A percentile compares a stretch with the other conserved stretches of the same genome.
Conservation (phyloP, 306 rosid genomes). For the Sophora flavescens region DNA sequence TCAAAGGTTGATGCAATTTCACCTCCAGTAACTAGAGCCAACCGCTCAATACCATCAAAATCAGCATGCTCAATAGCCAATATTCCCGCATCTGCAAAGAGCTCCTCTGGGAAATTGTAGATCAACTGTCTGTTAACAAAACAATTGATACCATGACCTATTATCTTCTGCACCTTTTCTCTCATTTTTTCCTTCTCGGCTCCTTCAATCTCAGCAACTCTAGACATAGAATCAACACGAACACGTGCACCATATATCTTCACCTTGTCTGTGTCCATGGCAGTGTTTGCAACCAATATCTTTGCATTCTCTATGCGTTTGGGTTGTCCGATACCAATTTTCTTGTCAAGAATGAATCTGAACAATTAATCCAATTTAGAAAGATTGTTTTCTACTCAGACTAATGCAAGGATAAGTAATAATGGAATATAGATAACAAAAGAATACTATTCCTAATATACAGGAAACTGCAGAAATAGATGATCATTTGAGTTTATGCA, state of each 20-base stretch:
- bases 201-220: slow-evolving; percentile 91
- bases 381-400: neutral
- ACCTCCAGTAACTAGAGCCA: slow-evolving; percentile 93
- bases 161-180: slow-evolving; percentile 94
- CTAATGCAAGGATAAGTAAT: slow-evolving; percentile 15
- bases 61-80: slow-evolving; percentile 99
- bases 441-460: neutral
- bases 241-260: slow-evolving; percentile 97
- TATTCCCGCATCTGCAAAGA: slow-evolving; percentile 95
- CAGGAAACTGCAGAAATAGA: slow-evolving; percentile 15
- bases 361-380: slow-evolving; percentile 41
- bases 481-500: slow-evolving; percentile 4
- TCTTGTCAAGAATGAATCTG: slow-evolving; percentile 98
- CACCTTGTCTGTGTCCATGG: slow-evolving; percentile 98
- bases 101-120: slow-evolving; percentile 96
- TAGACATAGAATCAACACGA: slow-evolving; percentile 94
- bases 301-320: slow-evolving; percentile 94
- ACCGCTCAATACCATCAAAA: slow-evolving; percentile 94
- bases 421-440: neutral
- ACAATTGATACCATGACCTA: slow-evolving; percentile 90
- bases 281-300: slow-evolving; percentile 95
- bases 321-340: slow-evolving; percentile 98
- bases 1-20: slow-evolving; percentile 97
- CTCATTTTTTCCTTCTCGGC: slow-evolving; percentile 98
- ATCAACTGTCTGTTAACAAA: slow-evolving; percentile 94